These are phyloP conservation scores for Penicillium angulare DNA, from an alignment of 495 filamentous ascomycete species.

Conservation along the genomic window DNA sequence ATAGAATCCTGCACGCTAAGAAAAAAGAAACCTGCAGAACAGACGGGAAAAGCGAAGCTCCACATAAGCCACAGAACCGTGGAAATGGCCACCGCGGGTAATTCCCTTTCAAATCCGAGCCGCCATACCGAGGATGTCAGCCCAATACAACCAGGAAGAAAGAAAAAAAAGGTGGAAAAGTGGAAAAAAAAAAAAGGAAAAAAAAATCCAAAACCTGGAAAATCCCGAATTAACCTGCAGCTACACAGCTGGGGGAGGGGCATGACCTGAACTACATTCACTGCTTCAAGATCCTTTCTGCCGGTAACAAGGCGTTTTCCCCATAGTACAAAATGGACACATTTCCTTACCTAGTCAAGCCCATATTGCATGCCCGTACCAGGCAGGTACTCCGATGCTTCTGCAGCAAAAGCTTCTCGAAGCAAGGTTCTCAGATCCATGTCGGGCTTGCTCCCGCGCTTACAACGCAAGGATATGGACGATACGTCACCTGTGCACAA, in stretches of 20 bases:
- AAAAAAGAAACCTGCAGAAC: neutral
- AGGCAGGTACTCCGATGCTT: too few relatives aligned
- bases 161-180: neutral
- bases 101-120: neutral
- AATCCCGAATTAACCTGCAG: neutral
- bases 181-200: neutral
- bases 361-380: too few relatives aligned
- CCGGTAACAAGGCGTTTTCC: too few relatives aligned
- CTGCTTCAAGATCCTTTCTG: neutral
- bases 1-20: too few relatives aligned
- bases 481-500: conserved; percentile 17
- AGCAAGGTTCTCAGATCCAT: conserved; percentile 26
- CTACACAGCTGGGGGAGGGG: neutral
- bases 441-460: conserved; percentile 1
- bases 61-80: conserved; percentile 26
- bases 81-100: conserved; percentile 6
- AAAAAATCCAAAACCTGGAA: neutral
- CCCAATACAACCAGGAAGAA: neutral
- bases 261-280: neutral
- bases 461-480: conserved; percentile 9
- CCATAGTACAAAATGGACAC: too few relatives aligned
- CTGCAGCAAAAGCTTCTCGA: conserved; percentile 14
- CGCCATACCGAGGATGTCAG: neutral
- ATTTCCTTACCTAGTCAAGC: too few relatives aligned
- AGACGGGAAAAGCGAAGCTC: neutral